These are phyloP conservation scores for Amborella trichopoda DNA, from an alignment of 164 flowering plant genomes.

Conservation along the genomic window DNA sequence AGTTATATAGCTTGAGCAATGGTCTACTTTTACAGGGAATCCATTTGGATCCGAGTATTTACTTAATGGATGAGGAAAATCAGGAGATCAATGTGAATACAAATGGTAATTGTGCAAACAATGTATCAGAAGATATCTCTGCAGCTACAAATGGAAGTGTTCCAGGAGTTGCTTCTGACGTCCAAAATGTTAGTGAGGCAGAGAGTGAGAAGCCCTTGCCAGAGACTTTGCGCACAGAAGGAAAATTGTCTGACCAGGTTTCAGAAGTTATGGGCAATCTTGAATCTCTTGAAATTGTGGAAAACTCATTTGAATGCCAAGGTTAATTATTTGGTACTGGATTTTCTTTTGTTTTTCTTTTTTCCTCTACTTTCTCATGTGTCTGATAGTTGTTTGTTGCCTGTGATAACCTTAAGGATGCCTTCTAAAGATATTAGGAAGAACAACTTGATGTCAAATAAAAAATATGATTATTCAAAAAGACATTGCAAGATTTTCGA, in stretches of 20 bases:
- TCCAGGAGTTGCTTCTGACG: constrained; percentile 11
- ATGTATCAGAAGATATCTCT: too few species aligned
- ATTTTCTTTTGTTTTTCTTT: not conserved
- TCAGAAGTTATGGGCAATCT: constrained; percentile 25
- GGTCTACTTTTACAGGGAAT: constrained; percentile 69
- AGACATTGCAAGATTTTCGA: too few species aligned
- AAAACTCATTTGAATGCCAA: constrained; percentile 24
- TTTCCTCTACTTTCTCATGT: not conserved
- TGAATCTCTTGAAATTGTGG: constrained; percentile 23
- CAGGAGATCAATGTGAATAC: constrained; percentile 19
- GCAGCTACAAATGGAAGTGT: constrained; percentile 12
- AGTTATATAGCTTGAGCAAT: too few species aligned
- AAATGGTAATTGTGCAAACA: too few species aligned
- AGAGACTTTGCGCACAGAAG: constrained; percentile 10
- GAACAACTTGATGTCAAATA: too few species aligned
- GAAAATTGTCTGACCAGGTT: constrained; percentile 18
- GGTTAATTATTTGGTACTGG: constrained; percentile 27
- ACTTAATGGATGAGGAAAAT: constrained; percentile 83
- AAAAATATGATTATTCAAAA: too few species aligned
- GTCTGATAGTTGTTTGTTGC: too few species aligned
- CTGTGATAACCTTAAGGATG: too few species aligned
- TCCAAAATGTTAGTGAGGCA: constrained; percentile 10
- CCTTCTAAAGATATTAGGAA: too few species aligned
- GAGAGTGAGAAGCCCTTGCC: constrained; percentile 8
- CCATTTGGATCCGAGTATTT: constrained; percentile 96